Percentiles rank a stretch among this genome's conserved stretches.
Evolutionary conservation across 495 filamentous ascomycete genomes (phyloP).

Genomic region (Pseudotulostoma volvatum): DNA sequence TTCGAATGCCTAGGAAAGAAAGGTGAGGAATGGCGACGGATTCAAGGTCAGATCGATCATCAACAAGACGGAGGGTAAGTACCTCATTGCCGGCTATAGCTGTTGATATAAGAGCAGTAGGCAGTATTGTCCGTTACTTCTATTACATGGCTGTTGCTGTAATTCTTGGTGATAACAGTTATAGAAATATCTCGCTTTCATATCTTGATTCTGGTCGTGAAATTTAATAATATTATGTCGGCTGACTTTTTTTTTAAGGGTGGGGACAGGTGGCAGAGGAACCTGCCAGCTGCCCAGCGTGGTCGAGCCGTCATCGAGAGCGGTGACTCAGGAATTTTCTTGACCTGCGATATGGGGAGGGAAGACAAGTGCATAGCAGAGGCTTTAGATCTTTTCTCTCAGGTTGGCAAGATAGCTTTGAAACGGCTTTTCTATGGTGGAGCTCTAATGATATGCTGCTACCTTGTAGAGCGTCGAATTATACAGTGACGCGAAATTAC

Average conservation of each 20-base stretch:
- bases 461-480: no score
- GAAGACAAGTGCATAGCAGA: conserved; percentile 68
- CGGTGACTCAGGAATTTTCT: conserved; percentile 77
- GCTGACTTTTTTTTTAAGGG: conserved; percentile 8
- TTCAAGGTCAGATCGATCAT: conserved; percentile 9
- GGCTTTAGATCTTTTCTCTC: conserved; percentile 52
- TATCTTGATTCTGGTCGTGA: neutral
- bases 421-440: no score
- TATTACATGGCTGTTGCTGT: neutral
- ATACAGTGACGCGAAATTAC: conserved; percentile 14
- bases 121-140: neutral
- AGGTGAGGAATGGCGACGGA: conserved; percentile 12
- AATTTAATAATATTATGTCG: neutral
- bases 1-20: no score
- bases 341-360: conserved; percentile 67
- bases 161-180: neutral
- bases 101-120: neutral
- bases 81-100: no score
- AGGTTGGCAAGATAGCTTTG: conserved; percentile 30
- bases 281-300: conserved; percentile 3
- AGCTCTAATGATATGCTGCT: no score
- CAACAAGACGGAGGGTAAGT: conserved; percentile 25
- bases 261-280: conserved; percentile 17
- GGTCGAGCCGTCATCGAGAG: conserved; percentile 36
- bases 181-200: no score